Percentiles rank a stretch among this genome's conserved stretches.
phyloP scores from a whole-genome alignment of 2,329 filamentous ascomycete species.

The Parafenestella ontariensis region DNA sequence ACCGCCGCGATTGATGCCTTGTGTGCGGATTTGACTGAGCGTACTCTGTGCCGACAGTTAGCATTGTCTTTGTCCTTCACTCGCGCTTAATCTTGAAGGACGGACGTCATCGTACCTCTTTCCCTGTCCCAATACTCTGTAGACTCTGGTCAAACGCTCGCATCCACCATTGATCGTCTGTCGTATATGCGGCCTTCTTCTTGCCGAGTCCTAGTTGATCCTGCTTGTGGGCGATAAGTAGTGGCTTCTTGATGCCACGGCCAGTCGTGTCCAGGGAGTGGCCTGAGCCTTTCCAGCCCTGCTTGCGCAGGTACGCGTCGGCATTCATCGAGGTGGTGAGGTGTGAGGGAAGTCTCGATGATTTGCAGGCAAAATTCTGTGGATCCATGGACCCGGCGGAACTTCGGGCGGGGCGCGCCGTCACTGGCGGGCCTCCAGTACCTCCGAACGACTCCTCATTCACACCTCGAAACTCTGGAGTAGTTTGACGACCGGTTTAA shows the following conservation, averaged over 20 bases:
- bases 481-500: too few relatives aligned
- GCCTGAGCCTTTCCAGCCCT: conserved; percentile 89
- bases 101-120: conserved; percentile 25
- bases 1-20: conserved; percentile 59
- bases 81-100: background rate
- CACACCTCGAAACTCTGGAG: background rate
- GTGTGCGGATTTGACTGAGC: conserved; percentile 54
- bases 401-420: conserved; percentile 3
- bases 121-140: conserved; percentile 63
- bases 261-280: conserved; percentile 82
- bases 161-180: conserved; percentile 93
- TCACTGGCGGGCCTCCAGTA: background rate
- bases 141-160: conserved; percentile 91
- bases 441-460: too few relatives aligned
- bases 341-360: conserved; percentile 3
- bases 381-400: conserved; percentile 6
- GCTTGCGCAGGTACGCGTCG: conserved; percentile 78
- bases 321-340: conserved; percentile 71
- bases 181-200: conserved; percentile 63
- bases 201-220: conserved; percentile 83
- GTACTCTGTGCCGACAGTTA: conserved; percentile 61
- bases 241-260: conserved; percentile 80
- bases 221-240: conserved; percentile 82
- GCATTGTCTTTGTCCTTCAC: background rate
- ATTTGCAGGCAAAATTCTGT: conserved; percentile 24